phyloP scores from a whole-genome alignment of 225 moss, liverwort and hornwort genomes.

The Lunularia cruciata region DNA sequence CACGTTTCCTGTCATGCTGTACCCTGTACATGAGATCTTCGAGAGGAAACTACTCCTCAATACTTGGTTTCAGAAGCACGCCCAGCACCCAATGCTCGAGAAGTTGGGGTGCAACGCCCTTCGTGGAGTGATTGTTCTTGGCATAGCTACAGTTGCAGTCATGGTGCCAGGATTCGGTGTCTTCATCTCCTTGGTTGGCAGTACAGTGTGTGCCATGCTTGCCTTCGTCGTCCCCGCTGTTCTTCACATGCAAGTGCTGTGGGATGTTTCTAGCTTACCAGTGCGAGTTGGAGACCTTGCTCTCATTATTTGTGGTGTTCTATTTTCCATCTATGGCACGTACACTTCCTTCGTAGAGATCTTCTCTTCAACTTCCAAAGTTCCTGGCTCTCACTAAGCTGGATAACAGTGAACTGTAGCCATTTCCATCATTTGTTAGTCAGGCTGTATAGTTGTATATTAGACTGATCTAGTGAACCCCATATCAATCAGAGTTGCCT shows the following conservation, averaged over 20 bases:
- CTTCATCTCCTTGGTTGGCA: constrained; percentile 86
- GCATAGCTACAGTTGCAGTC: constrained; percentile 60
- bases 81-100: constrained; percentile 40
- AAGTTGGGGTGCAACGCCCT: constrained; percentile 45
- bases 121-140: constrained; percentile 60
- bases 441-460: too few species aligned
- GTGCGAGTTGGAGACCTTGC: constrained; percentile 42
- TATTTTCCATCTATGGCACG: constrained; percentile 66
- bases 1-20: constrained; percentile 93
- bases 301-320: constrained; percentile 56
- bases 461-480: too few species aligned
- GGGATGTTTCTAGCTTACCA: constrained; percentile 27
- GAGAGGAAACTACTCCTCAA: constrained; percentile 65
- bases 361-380: constrained; percentile 24
- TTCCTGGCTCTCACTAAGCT: not conserved
- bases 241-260: constrained; percentile 70
- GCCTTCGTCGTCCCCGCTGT: constrained; percentile 81
- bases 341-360: constrained; percentile 45
- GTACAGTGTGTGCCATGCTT: constrained; percentile 87
- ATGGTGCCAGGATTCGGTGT: constrained; percentile 82
- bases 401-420: too few species aligned
- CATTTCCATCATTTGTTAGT: too few species aligned
- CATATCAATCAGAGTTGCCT: too few species aligned
- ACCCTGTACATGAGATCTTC: constrained; percentile 92
- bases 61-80: constrained; percentile 64